phyloP scores from a whole-genome alignment of 2,329 filamentous ascomycete genomes.

The Aspergillus pseudoterreus region DNA sequence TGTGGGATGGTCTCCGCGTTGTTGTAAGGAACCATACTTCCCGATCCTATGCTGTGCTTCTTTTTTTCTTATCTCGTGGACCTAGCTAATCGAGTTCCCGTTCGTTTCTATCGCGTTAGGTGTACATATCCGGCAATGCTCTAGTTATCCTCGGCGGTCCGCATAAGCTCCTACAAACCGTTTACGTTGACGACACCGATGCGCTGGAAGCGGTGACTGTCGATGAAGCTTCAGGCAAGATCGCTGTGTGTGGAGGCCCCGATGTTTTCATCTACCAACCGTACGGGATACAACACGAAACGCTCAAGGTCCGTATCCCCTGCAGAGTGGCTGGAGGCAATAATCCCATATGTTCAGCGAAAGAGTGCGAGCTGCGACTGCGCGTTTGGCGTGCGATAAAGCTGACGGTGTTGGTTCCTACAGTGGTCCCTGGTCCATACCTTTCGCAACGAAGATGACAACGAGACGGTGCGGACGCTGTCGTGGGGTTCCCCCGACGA shows the following conservation, averaged over 20 bases:
- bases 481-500: constrained; percentile 89
- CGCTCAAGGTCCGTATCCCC: constrained; percentile 60
- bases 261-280: constrained; percentile 76
- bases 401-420: constrained; percentile 2
- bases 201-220: constrained; percentile 74
- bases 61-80: neutral
- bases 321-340: neutral
- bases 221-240: constrained; percentile 78
- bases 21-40: constrained; percentile 53
- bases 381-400: neutral
- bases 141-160: constrained; percentile 77
- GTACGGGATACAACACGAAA: constrained; percentile 65
- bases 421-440: constrained; percentile 59
- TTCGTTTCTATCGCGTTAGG: constrained; percentile 46
- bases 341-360: neutral
- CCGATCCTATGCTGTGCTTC: neutral
- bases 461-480: constrained; percentile 52
- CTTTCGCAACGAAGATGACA: constrained; percentile 43
- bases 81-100: constrained; percentile 10
- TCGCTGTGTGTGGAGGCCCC: constrained; percentile 67
- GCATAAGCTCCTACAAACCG: constrained; percentile 76
- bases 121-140: constrained; percentile 85
- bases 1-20: constrained; percentile 69
- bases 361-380: neutral
- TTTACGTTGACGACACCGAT: constrained; percentile 73